phyloP scores from a whole-genome alignment of 1,284 basidiomycete species.

The Apiotrichum laibachii region DNA sequence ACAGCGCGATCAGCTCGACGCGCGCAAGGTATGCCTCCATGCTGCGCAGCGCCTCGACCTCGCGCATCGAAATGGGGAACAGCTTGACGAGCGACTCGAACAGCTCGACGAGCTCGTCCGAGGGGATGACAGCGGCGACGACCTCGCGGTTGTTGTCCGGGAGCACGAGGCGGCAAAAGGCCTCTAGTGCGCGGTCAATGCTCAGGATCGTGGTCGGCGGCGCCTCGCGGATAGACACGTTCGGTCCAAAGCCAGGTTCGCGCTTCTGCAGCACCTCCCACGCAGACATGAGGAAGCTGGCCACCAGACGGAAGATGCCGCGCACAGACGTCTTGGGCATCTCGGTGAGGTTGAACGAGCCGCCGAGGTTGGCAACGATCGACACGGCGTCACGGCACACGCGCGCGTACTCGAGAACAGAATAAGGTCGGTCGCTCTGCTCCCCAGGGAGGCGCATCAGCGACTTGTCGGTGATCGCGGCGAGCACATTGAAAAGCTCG shows the following conservation, averaged over 20 bases:
- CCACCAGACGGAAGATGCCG: conserved; percentile 64
- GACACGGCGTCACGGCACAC: conserved; percentile 75
- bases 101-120: conserved; percentile 60
- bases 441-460: conserved; percentile 52
- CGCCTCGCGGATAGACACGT: conserved; percentile 26
- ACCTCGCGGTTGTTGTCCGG: conserved; percentile 76
- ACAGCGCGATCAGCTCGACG: conserved; percentile 72
- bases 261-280: conserved; percentile 60
- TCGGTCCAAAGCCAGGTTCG: conserved; percentile 51
- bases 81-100: conserved; percentile 73
- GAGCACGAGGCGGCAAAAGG: conserved; percentile 72
- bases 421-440: conserved; percentile 54
- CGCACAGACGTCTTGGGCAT: conserved; percentile 54
- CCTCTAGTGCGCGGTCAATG: conserved; percentile 65
- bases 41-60: conserved; percentile 64
- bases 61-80: conserved; percentile 71
- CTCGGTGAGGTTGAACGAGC: conserved; percentile 53
- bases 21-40: conserved; percentile 68
- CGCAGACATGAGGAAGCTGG: conserved; percentile 62
- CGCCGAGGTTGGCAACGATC: conserved; percentile 67
- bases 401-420: conserved; percentile 67
- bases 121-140: conserved; percentile 62
- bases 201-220: conserved; percentile 32
- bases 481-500: conserved; percentile 64
- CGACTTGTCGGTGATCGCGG: conserved; percentile 61